Evolutionary conservation across 2,329 filamentous ascomycete species (phyloP), one percentile per base, ranked within the genome.

Genomic region (Fusarium sp.): DNA sequence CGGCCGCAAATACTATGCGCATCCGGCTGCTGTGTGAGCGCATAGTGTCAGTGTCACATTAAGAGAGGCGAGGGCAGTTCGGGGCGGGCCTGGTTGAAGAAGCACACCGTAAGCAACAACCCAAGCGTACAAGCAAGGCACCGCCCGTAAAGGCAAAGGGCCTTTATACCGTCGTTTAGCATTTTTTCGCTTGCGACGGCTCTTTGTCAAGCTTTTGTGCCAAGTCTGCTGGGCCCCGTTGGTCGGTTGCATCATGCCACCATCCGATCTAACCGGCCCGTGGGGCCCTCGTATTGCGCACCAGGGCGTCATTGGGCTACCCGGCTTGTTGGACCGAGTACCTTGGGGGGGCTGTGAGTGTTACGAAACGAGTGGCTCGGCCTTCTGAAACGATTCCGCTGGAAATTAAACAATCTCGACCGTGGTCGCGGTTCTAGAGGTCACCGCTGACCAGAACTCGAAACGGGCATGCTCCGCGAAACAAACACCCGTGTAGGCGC

Each of bases 241-340:
- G 63, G 34, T 51, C 27, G 23, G 31, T 69, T 56, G 23, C 11
- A 41, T 57, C 16, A 39, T 40, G 23, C 50, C 50, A 41, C 66
- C 66, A 66, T 54, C 66, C 66, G 66, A 66, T 69, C 66, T 69
- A 70, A 37, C 66, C 66, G 61, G 46, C 18, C 30, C 12, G 30
- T 30, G 34, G 47, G 47, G 47, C 16, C 31, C 47, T 50, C 47
- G 47, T 50, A 50, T 50, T 34, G 31, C 31, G 9, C 31, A 34
- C 31, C 31, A 12, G 31, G 31, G 31, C 31, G 31, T 34, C 31
- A 34, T 34, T 34, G 31, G 31, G 31, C 31, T 7, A 34, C 31
- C 31, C 31, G 31, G 31, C 31, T 34, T 12, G 31, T 12, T 34
- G 31, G 31, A 34, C 65, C 40, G 46, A 37, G 48, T 15, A 30